Conservation (phyloP, 805 yeast species). For the Kazachstania viticola region DNA sequence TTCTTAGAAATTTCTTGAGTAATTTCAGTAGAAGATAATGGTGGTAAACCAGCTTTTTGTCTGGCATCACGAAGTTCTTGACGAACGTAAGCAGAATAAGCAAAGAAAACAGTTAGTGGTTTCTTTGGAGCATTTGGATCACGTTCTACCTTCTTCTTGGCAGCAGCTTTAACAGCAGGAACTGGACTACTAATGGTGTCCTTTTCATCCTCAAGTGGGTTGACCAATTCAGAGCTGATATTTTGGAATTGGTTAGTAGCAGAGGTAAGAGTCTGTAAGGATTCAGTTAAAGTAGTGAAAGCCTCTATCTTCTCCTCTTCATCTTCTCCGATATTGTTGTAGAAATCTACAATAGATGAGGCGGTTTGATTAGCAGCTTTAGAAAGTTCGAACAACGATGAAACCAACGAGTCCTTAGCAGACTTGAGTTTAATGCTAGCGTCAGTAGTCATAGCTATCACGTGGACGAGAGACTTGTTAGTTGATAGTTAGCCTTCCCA, state of each 20-base stretch:
- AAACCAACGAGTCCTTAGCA: conserved; percentile 45
- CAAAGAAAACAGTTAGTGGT: conserved; percentile 80
- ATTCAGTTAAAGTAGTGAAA: conserved; percentile 32
- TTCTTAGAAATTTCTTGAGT: conserved; percentile 66
- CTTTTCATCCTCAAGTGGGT: conserved; percentile 27
- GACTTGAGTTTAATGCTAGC: conserved; percentile 25
- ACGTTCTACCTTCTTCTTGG: conserved; percentile 40
- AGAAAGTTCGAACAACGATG: conserved; percentile 70
- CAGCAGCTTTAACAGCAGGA: conserved; percentile 15
- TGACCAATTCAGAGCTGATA: conserved; percentile 20
- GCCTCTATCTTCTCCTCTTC: conserved; percentile 36
- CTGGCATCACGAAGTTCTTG: conserved; percentile 62
- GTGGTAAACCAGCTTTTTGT: conserved; percentile 42
- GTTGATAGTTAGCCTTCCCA: too few relatives aligned
- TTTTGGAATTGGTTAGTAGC: conserved; percentile 26
- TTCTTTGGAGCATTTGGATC: conserved; percentile 96
- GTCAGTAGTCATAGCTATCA: conserved; percentile 19
- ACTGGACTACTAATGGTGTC: conserved; percentile 9
- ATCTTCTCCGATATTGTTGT: conserved; percentile 42
- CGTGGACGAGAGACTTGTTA: neutral
- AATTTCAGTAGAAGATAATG: conserved; percentile 64
- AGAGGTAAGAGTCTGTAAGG: conserved; percentile 30
- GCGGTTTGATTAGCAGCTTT: conserved; percentile 84
- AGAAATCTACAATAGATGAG: conserved; percentile 64
- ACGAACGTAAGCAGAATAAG: conserved; percentile 64